phyloP scores from a whole-genome alignment of 1,284 basidiomycete genomes.

The Sparassis latifolia region DNA sequence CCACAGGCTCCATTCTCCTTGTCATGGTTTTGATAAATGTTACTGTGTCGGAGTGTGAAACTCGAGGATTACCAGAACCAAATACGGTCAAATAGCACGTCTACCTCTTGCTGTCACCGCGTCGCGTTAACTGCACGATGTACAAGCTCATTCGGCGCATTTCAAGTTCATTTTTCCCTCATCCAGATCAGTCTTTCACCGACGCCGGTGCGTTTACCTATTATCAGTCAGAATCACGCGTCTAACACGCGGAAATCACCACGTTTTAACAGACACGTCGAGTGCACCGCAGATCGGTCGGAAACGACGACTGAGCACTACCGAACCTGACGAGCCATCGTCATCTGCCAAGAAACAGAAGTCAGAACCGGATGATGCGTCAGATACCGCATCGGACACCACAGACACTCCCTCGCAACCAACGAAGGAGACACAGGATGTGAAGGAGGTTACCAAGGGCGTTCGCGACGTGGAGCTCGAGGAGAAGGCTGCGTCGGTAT shows the following conservation, averaged over 20 bases:
- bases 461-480: conserved; percentile 61
- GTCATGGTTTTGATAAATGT: too few species aligned
- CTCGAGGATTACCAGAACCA: not conserved
- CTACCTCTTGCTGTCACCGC: not conserved
- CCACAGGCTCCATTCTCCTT: too few species aligned
- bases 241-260: conserved; percentile 16
- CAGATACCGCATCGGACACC: conserved; percentile 13
- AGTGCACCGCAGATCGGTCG: conserved; percentile 61
- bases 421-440: conserved; percentile 38
- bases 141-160: conserved; percentile 66
- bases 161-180: conserved; percentile 61
- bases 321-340: conserved; percentile 38
- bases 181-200: conserved; percentile 65
- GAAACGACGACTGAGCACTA: conserved; percentile 56
- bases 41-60: too few species aligned
- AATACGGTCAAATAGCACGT: conserved; percentile 6
- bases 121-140: conserved; percentile 32
- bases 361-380: conserved; percentile 25
- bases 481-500: conserved; percentile 26
- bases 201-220: conserved; percentile 55
- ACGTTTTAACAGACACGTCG: conserved; percentile 49
- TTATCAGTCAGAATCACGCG: conserved; percentile 12
- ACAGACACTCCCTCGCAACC: conserved; percentile 17
- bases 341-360: conserved; percentile 40
- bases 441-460: conserved; percentile 65